phyloP scores from a whole-genome alignment of 169 alveolate genomes.

The Plasmodium inui region DNA sequence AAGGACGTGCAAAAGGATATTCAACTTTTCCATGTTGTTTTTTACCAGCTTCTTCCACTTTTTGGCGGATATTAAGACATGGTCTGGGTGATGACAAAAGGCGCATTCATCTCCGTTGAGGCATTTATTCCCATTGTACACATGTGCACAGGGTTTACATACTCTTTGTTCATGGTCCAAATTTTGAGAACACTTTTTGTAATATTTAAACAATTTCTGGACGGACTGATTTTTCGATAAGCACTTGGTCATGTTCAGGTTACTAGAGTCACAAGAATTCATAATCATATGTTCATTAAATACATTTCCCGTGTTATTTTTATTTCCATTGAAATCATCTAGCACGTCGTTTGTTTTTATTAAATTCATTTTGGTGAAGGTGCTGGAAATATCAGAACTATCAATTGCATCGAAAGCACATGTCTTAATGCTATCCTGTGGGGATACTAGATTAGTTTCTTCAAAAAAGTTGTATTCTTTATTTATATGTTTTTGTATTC shows the following conservation, averaged over 20 bases:
- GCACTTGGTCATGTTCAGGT: constrained; percentile 38
- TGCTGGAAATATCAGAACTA: constrained; percentile 57
- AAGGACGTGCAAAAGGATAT: constrained; percentile 53
- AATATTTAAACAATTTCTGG: constrained; percentile 61
- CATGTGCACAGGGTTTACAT: constrained; percentile 76
- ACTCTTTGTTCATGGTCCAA: constrained; percentile 74
- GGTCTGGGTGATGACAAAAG: constrained; percentile 74
- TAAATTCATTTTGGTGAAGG: constrained; percentile 73
- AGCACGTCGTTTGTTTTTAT: constrained; percentile 65
- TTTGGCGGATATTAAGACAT: constrained; percentile 73
- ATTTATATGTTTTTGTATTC: constrained; percentile 70
- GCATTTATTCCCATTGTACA: constrained; percentile 71
- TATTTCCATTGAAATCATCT: constrained; percentile 27
- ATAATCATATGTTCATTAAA: constrained; percentile 51
- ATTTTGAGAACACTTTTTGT: constrained; percentile 69
- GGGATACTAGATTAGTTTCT: constrained; percentile 11
- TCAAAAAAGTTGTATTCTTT: constrained; percentile 72
- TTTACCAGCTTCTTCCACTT: constrained; percentile 74
- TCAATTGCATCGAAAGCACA: constrained; percentile 52
- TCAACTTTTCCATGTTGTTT: constrained; percentile 71
- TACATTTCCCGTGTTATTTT: constrained; percentile 38
- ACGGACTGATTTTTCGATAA: constrained; percentile 51
- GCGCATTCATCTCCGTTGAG: constrained; percentile 73
- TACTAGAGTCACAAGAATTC: constrained; percentile 62
- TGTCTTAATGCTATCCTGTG: constrained; percentile 57